Evolutionary conservation across 495 filamentous ascomycete species (phyloP).

Genomic region (Aspergillus homomorphus): DNA sequence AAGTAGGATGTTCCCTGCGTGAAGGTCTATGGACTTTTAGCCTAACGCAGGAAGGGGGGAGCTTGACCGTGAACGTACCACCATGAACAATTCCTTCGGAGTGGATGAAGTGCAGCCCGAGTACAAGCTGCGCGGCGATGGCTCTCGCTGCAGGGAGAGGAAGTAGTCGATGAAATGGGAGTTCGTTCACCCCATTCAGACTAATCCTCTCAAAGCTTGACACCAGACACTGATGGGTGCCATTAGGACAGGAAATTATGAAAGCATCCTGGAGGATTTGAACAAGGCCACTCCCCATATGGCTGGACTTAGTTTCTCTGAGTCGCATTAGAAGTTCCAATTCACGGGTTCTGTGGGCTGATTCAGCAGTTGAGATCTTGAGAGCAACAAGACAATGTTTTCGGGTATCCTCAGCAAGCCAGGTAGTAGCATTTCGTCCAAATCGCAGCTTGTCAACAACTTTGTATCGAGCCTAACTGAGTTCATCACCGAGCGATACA

Average conservation of each 20-base stretch:
- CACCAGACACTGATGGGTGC: constrained; percentile 39
- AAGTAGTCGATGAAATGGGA: constrained; percentile 24
- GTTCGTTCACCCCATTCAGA: constrained; percentile 24
- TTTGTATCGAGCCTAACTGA: background rate
- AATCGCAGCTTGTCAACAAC: constrained; percentile 25
- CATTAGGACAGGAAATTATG: constrained; percentile 37
- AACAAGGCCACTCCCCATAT: constrained; percentile 20
- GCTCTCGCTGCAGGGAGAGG: constrained; percentile 31
- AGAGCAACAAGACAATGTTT: constrained; percentile 22
- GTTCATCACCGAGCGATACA: background rate
- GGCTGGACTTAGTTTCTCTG: constrained; percentile 4
- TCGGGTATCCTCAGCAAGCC: constrained; percentile 22
- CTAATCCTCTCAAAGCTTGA: constrained; percentile 22
- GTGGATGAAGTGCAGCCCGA: constrained; percentile 27
- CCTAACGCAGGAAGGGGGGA: background rate
- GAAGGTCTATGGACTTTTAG: background rate
- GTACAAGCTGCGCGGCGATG: constrained; percentile 37
- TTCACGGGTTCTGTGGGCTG: constrained; percentile 5
- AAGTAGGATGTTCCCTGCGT: constrained; percentile 11
- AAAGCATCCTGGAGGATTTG: constrained; percentile 33
- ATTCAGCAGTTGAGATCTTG: constrained; percentile 23
- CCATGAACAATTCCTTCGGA: constrained; percentile 28
- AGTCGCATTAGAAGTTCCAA: constrained; percentile 5
- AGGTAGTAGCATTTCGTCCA: constrained; percentile 25
- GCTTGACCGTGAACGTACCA: constrained; percentile 16